Evolutionary conservation across 192 early-diverging fungal species (phyloP), one percentile per base, ranked within the genome.

Genomic region (Podochytrium sp.): DNA sequence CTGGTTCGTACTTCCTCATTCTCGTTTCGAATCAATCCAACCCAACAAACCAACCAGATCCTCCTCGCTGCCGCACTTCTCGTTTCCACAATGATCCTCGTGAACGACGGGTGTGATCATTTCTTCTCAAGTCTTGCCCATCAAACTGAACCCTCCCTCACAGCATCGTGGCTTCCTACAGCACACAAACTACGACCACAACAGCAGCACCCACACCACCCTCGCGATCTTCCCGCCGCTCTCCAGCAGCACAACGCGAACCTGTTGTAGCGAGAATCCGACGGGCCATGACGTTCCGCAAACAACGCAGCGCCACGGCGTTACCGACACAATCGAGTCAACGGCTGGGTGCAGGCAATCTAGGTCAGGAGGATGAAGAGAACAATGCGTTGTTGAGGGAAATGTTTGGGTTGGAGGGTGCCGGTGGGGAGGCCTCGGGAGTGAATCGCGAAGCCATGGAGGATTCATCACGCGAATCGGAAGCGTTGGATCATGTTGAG

Each of bases 141-240:
- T n/a, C n/a, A 32, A 27, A 57, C 55, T 10, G 55, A 27, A n/a
- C 23, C n/a, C 12, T 49, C 12, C 12, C n/a, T 12, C n/a, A 27
- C 25, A 57, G 55, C 30, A 57, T 57, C 55, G 55, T 57, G 55
- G 55, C 55, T 14, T 27, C 55, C 16, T 57, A 57, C 55, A n/a
- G 16, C 12, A 47, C 43, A 47, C 43, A 47, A 25, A 55, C 52
- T 29, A 25, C 20, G 52, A 20, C 12, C 10, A 7, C 52, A 23
- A 25, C 7, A 23, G 30, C 52, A 55, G 30, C 52, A 61, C 6
- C 59, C 18, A 37, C 35, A 12, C 30, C 59, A 61, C 6, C 47
- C n/a, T 12, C n/a, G 12, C 47, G 47, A 14, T 14, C 12, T 49
- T 14, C 12, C 47, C 12, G 12, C 47, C n/a, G 12, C 47, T 12